Conservation (phyloP, 176 grass and related monocot genomes). For the Miscanthus lutarioriparius region DNA sequence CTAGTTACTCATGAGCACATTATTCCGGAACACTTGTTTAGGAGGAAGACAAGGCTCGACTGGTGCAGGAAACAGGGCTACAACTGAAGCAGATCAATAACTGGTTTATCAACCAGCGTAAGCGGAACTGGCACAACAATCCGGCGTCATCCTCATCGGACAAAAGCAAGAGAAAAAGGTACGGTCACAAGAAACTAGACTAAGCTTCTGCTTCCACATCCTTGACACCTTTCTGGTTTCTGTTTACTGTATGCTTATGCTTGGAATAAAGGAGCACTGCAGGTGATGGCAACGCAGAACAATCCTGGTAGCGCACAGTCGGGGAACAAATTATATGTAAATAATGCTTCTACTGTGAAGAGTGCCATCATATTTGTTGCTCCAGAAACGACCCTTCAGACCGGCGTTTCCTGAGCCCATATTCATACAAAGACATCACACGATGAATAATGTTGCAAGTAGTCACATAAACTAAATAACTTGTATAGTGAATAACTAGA, state of each 20-base stretch:
- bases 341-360: conserved; percentile 26
- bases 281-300: conserved; percentile 60
- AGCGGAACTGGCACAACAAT: conserved; percentile 97
- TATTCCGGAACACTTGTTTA: conserved; percentile 19
- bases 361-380: conserved; percentile 38
- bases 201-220: neutral
- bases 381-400: neutral
- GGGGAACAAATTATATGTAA: conserved; percentile 20
- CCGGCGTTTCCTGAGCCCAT: neutral
- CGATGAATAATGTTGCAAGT: conserved; percentile 39
- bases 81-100: conserved; percentile 99
- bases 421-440: neutral
- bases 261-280: conserved; percentile 55
- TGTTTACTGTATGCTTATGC: conserved; percentile 27
- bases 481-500: conserved; percentile 23
- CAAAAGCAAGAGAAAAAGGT: conserved; percentile 98
- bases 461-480: conserved; percentile 13
- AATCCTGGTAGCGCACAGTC: conserved; percentile 38
- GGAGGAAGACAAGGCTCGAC: conserved; percentile 91
- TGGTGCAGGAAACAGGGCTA: conserved; percentile 93
- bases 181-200: neutral
- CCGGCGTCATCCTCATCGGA: conserved; percentile 57
- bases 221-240: neutral
- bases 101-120: conserved; percentile 99
- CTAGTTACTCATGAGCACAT: neutral